Base-by-base conservation (phyloP, 2,329 filamentous ascomycete genomes). In the Phyllosticta citribraziliensis region DNA sequence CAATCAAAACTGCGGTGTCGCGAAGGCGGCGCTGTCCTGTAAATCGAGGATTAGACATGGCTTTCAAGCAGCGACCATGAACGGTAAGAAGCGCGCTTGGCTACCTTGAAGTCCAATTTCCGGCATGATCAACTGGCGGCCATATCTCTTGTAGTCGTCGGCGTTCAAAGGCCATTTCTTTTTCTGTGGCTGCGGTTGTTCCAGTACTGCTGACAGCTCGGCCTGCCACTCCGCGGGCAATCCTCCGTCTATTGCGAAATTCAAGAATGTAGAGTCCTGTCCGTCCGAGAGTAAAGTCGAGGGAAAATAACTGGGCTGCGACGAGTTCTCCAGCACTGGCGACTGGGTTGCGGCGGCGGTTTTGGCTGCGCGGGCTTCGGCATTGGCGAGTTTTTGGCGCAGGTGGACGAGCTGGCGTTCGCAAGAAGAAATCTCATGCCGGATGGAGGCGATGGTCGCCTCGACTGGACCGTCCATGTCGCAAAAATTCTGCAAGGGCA, bases 41-140 rank as follows among this genome's bases (percentile, higher is more conserved):
- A 30, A 24, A 10, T 50, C 22, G 14, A 8, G 53, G 22, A 52
- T 54, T 25, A 52, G 17, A 27, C 27, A 55, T n/a, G 17, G n/a
- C 53, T 8, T 30, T 30, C 30, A 11, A 5, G 9, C 12, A n/a
- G 9, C 25, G 20, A 17, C 40, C 27, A 27, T 56, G 19, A 5
- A 11, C 5, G 33, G 12, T 22, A n/a, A 11, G 40, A 51, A 20
- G 11, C 11, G 14, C 10, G 25, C 2, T 17, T 17, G n/a, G 14
- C 33, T 56, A 88, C 88, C 90, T 72, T 85, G 79, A 0, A 96
- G 78, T 0, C 92, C 91, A 63, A 97, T 80, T 62, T 88, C 84
- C 0, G 91, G 88, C 63, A 97, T 84, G 65, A 97, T 92, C 78
- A 97, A 86, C 75, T 97, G 93, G 50, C 93, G 82, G 8, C 90